A percentile compares a stretch with the other conserved stretches of the same genome.
These are phyloP conservation scores for Pelomyxa schiedti DNA, from an alignment of 78 protist species.

Conservation along the genomic window DNA sequence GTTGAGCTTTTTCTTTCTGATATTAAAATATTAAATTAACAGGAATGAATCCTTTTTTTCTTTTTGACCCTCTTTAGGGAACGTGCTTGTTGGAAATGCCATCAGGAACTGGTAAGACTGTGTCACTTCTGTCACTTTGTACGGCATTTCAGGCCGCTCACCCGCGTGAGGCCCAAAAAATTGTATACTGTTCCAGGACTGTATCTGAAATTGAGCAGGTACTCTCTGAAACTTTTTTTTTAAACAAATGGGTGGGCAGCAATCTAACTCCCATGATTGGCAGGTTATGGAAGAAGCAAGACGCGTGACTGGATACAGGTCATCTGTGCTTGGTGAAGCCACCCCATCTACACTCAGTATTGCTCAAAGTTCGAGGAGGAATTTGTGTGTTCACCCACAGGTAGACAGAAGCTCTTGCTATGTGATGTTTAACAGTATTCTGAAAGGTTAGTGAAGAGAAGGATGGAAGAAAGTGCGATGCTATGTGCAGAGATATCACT, in stretches of 20 bases:
- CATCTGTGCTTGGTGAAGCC: constrained; percentile 20
- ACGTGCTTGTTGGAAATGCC: constrained; percentile 96
- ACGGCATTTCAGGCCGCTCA: constrained; percentile 55
- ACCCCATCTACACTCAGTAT: constrained; percentile 48
- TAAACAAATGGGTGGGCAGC: too few relatives aligned
- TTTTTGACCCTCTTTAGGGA: constrained; percentile 9
- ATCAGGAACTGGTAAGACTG: constrained; percentile 98
- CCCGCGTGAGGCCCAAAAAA: constrained; percentile 33
- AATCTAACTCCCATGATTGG: background rate
- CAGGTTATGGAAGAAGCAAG: constrained; percentile 72
- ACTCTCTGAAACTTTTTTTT: too few relatives aligned
- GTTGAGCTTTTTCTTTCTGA: background rate
- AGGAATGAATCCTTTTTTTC: background rate
- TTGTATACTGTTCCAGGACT: constrained; percentile 94
- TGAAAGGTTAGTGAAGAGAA: too few relatives aligned
- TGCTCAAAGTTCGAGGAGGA: constrained; percentile 72
- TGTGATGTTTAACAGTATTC: too few relatives aligned
- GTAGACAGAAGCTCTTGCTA: constrained; percentile 25
- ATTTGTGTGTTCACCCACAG: constrained; percentile 73
- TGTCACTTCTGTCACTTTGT: constrained; percentile 77
- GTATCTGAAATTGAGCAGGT: constrained; percentile 90
- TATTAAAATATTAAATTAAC: background rate
- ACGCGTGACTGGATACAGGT: constrained; percentile 28
- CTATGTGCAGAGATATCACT: constrained; percentile 54
- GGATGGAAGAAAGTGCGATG: too few relatives aligned